A percentile compares a stretch with the other conserved stretches of the same genome.
Conservation (phyloP, 2,329 filamentous ascomycete species). For the Apiospora rasikravindrae region DNA sequence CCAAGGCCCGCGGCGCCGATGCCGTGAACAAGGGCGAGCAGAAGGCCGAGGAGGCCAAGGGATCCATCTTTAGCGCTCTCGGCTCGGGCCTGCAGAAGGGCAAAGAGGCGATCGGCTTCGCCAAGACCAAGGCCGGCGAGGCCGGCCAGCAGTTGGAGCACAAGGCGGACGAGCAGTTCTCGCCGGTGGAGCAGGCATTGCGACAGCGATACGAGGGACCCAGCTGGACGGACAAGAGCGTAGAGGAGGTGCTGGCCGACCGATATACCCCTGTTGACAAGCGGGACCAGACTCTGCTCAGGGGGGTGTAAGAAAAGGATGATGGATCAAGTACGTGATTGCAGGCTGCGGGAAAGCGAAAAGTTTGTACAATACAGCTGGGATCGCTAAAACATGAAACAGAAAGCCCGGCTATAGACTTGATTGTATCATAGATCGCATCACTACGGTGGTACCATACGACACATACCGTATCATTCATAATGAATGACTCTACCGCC, state of each 20-base stretch:
- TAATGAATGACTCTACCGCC: neutral
- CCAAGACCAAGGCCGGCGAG: conserved; percentile 42
- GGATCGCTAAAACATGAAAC: conserved; percentile 15
- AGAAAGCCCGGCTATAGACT: conserved; percentile 18
- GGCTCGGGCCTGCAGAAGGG: conserved; percentile 48
- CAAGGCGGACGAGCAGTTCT: conserved; percentile 34
- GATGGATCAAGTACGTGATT: neutral
- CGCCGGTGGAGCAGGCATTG: conserved; percentile 55
- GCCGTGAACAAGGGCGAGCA: conserved; percentile 37
- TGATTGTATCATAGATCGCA: conserved; percentile 21
- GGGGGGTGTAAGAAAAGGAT: conserved; percentile 32
- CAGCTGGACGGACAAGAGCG: conserved; percentile 49
- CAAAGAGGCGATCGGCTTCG: conserved; percentile 45
- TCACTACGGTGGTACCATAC: conserved; percentile 10
- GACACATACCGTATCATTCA: neutral
- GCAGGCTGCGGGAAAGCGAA: neutral
- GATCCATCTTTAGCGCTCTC: conserved; percentile 45
- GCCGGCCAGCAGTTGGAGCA: conserved; percentile 44
- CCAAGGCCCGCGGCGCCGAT: conserved; percentile 36
- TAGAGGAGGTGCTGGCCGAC: conserved; percentile 53
- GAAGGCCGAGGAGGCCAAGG: conserved; percentile 43
- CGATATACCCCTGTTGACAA: conserved; percentile 38
- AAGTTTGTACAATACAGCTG: conserved; percentile 11
- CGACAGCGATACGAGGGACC: conserved; percentile 56
- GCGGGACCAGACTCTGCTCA: conserved; percentile 50